A percentile compares a stretch with the other conserved stretches of the same genome.
phyloP scores from a whole-genome alignment of 83 land plant species.

The Diphasiastrum complanatum region DNA sequence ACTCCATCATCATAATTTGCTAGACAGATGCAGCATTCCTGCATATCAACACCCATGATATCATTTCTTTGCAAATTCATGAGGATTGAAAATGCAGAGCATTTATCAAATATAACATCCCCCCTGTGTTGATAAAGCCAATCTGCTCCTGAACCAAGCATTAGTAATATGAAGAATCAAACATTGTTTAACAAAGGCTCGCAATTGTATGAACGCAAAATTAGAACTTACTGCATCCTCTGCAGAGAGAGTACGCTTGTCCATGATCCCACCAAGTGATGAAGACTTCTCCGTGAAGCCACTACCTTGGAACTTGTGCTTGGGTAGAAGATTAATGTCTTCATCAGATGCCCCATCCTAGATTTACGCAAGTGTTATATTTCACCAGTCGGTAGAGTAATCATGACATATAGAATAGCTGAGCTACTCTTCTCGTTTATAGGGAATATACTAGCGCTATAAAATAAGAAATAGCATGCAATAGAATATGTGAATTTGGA shows the following conservation, averaged over 20 bases:
- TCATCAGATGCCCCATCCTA: constrained; percentile 50
- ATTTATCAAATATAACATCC: not conserved
- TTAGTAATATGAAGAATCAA: not conserved
- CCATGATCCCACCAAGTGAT: constrained; percentile 27
- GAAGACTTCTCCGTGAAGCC: constrained; percentile 7
- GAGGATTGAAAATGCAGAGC: not conserved
- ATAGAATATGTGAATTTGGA: too few relatives aligned
- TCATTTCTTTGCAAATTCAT: constrained; percentile 1
- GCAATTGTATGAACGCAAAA: not conserved
- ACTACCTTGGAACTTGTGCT: constrained; percentile 24
- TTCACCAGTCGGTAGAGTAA: not conserved
- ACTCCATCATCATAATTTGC: constrained; percentile 37
- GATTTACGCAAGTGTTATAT: constrained; percentile 2
- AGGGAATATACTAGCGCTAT: too few relatives aligned
- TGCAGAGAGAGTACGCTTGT: constrained; percentile 26
- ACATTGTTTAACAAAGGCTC: not conserved
- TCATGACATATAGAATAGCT: not conserved
- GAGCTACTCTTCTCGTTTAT: not conserved
- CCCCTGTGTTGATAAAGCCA: not conserved
- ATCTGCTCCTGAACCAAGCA: not conserved
- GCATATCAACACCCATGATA: not conserved
- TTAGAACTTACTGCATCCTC: constrained; percentile 40
- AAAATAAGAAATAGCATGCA: not conserved
- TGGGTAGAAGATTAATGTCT: constrained; percentile 36
- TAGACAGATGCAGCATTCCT: constrained; percentile 49